A percentile compares a stretch with the other conserved stretches of the same genome.
phyloP scores from a whole-genome alignment of 805 yeast genomes.

The Yarrowia deformans region DNA sequence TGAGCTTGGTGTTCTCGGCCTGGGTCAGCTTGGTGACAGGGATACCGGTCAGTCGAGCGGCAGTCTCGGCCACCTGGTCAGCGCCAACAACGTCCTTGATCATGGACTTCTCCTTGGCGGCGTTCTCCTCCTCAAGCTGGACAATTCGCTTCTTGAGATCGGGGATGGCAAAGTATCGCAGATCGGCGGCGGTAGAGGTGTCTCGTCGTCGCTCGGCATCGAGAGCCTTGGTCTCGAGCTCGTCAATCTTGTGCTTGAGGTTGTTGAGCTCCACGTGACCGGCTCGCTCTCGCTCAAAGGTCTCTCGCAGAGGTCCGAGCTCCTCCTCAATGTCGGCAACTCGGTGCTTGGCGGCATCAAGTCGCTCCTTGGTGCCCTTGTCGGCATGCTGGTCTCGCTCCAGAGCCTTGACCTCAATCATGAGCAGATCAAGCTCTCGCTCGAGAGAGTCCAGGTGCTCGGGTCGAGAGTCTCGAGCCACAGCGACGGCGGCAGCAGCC shows the following conservation, averaged over 20 bases:
- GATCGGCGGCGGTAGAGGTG: constrained; percentile 91
- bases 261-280: constrained; percentile 90
- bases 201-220: constrained; percentile 98
- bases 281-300: constrained; percentile 83
- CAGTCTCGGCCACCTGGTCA: constrained; percentile 94
- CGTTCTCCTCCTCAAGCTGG: constrained; percentile 80
- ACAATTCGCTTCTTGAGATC: constrained; percentile 79
- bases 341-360: constrained; percentile 76
- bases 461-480: constrained; percentile 96
- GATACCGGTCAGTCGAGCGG: constrained; percentile 95
- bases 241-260: constrained; percentile 90
- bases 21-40: constrained; percentile 92
- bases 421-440: constrained; percentile 87
- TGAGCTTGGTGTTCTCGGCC: constrained; percentile 91
- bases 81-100: constrained; percentile 89
- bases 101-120: constrained; percentile 67
- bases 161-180: constrained; percentile 96
- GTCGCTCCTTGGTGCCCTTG: constrained; percentile 82
- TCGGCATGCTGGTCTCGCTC: constrained; percentile 86
- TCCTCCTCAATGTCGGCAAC: constrained; percentile 86
- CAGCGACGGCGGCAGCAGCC: constrained; percentile 96
- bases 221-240: constrained; percentile 86
- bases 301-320: constrained; percentile 81
- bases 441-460: constrained; percentile 94
- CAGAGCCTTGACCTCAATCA: constrained; percentile 95